Evolutionary conservation across 129 eudicot species (phyloP).

Genomic region (Mikania micrantha): DNA sequence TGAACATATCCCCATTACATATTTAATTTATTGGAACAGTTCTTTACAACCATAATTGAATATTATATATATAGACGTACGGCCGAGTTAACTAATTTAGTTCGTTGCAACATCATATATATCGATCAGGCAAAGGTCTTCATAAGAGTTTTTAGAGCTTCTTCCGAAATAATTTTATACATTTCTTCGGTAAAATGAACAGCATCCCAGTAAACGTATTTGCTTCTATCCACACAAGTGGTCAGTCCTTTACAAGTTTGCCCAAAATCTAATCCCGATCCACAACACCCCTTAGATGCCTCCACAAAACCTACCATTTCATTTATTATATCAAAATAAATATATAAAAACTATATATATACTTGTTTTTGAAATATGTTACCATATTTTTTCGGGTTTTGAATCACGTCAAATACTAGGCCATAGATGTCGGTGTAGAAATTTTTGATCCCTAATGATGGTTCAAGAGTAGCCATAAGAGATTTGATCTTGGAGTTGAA

Average conservation of each 20-base stretch:
- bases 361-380: not conserved
- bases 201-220: too few relatives aligned
- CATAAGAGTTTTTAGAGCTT: constrained; percentile 29
- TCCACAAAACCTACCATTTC: constrained; percentile 42
- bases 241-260: constrained; percentile 39
- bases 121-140: constrained; percentile 12
- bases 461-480: constrained; percentile 24
- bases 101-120: too few relatives aligned
- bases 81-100: too few relatives aligned
- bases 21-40: too few relatives aligned
- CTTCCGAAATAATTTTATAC: constrained; percentile 47
- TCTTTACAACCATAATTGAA: not conserved
- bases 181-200: too few relatives aligned
- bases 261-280: constrained; percentile 49
- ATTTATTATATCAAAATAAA: not conserved
- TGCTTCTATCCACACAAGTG: constrained; percentile 37
- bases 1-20: too few relatives aligned
- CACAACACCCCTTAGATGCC: constrained; percentile 50
- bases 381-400: constrained; percentile 42
- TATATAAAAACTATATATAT: not conserved
- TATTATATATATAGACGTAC: not conserved
- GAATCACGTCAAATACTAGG: constrained; percentile 20
- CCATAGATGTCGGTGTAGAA: constrained; percentile 32
- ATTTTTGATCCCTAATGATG: constrained; percentile 16
- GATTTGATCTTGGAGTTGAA: constrained; percentile 35